Evolutionary conservation across 2,329 filamentous ascomycete genomes (phyloP), one percentile per base, ranked within the genome.

Genomic region (Aspergillus proliferans): DNA sequence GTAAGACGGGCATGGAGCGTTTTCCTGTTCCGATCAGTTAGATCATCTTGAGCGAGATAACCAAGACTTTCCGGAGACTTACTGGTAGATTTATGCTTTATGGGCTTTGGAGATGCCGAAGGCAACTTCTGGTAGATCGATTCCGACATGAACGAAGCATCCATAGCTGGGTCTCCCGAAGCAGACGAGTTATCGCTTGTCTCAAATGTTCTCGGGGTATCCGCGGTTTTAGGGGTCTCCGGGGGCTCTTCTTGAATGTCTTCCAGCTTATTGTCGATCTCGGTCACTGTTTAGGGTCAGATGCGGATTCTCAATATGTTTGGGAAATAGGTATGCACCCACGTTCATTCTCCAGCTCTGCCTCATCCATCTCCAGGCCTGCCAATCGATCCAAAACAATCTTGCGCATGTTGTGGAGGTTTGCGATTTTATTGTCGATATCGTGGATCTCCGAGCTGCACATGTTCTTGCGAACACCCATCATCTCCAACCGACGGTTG

Each of bases 61-160:
- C 7, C 7, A 4, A n/a, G 8, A 22, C 22, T 15, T 10, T 14
- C 14, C 18, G 1, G 30, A 34, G 4, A 47, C 64, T 45, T 65
- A 73, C 71, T 68, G 52, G 67, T 69, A 47, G 68, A 67, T 53
- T 69, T 71, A 47, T 73, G 70, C 53, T 76, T 75, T 55, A 77
- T 71, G 21, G 76, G 74, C 55, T 76, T 79, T 6, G 79, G 75
- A n/a, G 75, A 72, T 0, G 89, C 86, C 8, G 70, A 69, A 0
- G 91, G 88, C 7, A 98, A 74, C 70, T 96, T 96, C 58, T 94
- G 87, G 68, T 97, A 98, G 58, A 98, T 88, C 10, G 91, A 96
- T 68, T 96, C 89, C 3, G 93, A 96, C 93, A 97, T 97, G 74
- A 97, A 98, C 1, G 80, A 80, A 5, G 75, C 74, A 56, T 78